These are phyloP conservation scores for Paspalum vaginatum DNA, from an alignment of 176 grass and related monocot genomes.

Conservation along the genomic window DNA sequence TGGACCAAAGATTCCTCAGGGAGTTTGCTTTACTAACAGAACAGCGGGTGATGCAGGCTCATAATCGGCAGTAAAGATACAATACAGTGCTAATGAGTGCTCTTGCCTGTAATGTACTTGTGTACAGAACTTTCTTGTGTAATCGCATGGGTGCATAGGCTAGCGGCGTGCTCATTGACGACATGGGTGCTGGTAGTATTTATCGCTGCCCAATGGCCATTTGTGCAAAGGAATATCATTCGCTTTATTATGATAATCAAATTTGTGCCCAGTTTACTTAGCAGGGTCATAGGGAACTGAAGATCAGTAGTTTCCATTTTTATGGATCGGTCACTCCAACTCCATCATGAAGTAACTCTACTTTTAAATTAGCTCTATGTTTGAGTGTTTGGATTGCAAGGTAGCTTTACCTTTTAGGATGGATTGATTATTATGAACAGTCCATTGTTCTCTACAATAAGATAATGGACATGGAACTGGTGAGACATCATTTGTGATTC, in stretches of 20 bases:
- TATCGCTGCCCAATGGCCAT: background rate
- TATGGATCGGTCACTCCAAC: too few species aligned
- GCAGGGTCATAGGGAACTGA: background rate
- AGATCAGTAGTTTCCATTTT: background rate
- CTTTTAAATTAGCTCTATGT: too few species aligned
- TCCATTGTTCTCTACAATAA: too few species aligned
- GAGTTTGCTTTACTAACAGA: constrained; percentile 3
- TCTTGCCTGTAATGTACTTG: constrained; percentile 34
- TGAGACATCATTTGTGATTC: too few species aligned
- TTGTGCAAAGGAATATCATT: constrained; percentile 4
- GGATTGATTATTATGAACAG: too few species aligned
- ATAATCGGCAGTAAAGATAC: background rate
- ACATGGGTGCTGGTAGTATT: background rate
- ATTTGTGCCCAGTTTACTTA: background rate
- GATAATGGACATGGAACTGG: too few species aligned
- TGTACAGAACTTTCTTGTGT: constrained; percentile 41
- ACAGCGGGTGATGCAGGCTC: background rate
- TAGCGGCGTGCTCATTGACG: background rate
- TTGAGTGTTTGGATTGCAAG: too few species aligned
- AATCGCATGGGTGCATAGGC: constrained; percentile 27
- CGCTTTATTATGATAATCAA: background rate
- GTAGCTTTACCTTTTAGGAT: too few species aligned
- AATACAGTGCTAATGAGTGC: background rate
- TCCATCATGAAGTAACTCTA: too few species aligned
- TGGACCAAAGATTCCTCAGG: constrained; percentile 2